phyloP scores from a whole-genome alignment of 2,329 filamentous ascomycete genomes.

The Phyllosticta paracitricarpa region DNA sequence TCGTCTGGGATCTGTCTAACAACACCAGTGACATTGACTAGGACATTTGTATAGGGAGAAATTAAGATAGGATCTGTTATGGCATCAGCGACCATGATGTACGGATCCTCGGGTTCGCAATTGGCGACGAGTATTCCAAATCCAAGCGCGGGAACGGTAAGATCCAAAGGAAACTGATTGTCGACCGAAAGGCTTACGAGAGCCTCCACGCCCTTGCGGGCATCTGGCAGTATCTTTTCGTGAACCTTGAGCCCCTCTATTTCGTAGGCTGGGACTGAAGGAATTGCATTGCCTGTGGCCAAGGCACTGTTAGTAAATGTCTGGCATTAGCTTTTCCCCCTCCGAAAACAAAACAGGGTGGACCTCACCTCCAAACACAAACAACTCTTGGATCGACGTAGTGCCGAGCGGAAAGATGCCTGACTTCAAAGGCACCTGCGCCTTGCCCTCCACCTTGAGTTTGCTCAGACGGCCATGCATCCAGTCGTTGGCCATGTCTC shows the following conservation, averaged over 20 bases:
- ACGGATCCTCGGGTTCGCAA: constrained; percentile 60
- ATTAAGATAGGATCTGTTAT: constrained; percentile 58
- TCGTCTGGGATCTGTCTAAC: constrained; percentile 64
- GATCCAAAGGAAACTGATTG: constrained; percentile 69
- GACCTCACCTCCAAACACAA: constrained; percentile 75
- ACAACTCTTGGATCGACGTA: constrained; percentile 61
- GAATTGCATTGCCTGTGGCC: constrained; percentile 49
- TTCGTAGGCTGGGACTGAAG: constrained; percentile 69
- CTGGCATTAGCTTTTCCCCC: constrained; percentile 40
- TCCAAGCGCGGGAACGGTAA: constrained; percentile 67
- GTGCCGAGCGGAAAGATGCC: constrained; percentile 71
- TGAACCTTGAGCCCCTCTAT: constrained; percentile 71
- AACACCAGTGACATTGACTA: constrained; percentile 59
- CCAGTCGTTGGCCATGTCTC: constrained; percentile 78
- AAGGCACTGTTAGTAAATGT: constrained; percentile 11
- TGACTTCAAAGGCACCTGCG: constrained; percentile 63
- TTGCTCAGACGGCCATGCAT: constrained; percentile 65
- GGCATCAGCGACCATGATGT: constrained; percentile 71
- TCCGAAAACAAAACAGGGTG: constrained; percentile 49
- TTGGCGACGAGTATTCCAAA: constrained; percentile 82
- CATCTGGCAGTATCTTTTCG: constrained; percentile 50
- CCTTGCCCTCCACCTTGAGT: constrained; percentile 63
- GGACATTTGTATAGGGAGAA: constrained; percentile 56
- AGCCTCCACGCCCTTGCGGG: constrained; percentile 61
- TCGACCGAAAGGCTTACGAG: constrained; percentile 63